phyloP scores from a whole-genome alignment of 2,329 filamentous ascomycete genomes.

The Neonectria ditissima region DNA sequence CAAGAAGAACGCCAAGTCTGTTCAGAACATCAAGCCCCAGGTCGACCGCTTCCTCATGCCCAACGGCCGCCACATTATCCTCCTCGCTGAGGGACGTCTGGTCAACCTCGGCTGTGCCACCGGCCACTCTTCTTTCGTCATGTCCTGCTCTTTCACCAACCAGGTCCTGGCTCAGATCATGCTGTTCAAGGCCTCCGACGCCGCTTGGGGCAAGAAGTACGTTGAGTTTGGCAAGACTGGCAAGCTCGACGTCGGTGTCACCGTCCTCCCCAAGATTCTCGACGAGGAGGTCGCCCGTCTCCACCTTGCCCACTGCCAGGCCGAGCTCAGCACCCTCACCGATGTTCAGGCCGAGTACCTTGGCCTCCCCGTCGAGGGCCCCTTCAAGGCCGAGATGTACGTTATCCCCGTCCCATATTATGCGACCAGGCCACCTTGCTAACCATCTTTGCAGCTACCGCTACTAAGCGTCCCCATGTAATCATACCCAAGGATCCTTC shows the following conservation, averaged over 20 bases:
- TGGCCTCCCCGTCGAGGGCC: conserved; percentile 84
- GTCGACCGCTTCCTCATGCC: conserved; percentile 98
- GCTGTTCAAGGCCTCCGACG: conserved; percentile 93
- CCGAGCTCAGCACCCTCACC: conserved; percentile 89
- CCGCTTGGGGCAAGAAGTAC: conserved; percentile 91
- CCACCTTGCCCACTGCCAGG: conserved; percentile 93
- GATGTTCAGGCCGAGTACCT: conserved; percentile 94
- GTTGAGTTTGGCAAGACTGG: conserved; percentile 93
- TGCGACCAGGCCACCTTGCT: neutral
- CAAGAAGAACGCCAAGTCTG: conserved; percentile 93
- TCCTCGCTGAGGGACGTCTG: conserved; percentile 97
- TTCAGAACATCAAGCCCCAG: conserved; percentile 99
- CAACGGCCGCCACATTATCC: conserved; percentile 96
- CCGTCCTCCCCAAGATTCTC: conserved; percentile 95
- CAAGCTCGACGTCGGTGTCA: conserved; percentile 92
- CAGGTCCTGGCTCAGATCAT: conserved; percentile 99
- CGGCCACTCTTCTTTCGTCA: conserved; percentile 99
- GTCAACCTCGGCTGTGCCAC: conserved; percentile 99
- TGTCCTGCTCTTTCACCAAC: conserved; percentile 99
- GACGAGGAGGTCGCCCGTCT: conserved; percentile 98
- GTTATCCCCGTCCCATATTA: conserved; percentile 42
- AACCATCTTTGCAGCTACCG: conserved; percentile 51
- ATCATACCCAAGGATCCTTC: conserved; percentile 54
- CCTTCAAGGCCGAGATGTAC: conserved; percentile 96
- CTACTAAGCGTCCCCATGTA: conserved; percentile 56